These are phyloP conservation scores for Alternaria sp. DNA, from an alignment of 2,329 filamentous ascomycete species.

Conservation along the genomic window DNA sequence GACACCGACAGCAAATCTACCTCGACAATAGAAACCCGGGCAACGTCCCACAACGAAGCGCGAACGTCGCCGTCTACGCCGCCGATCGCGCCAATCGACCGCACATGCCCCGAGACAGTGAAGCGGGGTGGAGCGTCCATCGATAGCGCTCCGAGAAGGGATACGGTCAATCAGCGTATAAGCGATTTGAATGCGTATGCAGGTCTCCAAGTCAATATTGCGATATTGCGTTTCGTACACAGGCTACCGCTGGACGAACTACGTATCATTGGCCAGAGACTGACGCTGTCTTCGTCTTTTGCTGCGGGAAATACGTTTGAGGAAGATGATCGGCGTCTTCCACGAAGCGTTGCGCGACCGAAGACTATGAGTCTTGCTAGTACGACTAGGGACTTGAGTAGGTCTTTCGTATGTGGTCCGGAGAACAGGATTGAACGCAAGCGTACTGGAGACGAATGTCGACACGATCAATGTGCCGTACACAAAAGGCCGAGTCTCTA, in stretches of 20 bases:
- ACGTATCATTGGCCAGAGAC: not conserved
- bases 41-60: not conserved
- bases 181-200: not conserved
- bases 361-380: not conserved
- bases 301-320: not conserved
- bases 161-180: not conserved
- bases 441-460: not conserved
- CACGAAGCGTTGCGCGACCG: not conserved
- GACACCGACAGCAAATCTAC: not conserved
- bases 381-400: not conserved
- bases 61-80: not conserved
- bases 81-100: not conserved
- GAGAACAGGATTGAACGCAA: not conserved
- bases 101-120: not conserved
- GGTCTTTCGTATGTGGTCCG: conserved; percentile 1
- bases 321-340: not conserved
- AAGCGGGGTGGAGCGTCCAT: not conserved
- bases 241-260: conserved; percentile 6
- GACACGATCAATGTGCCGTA: not conserved
- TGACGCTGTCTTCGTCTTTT: not conserved
- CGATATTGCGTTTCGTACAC: conserved; percentile 4
- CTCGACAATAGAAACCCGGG: not conserved
- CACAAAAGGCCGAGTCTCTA: not conserved
- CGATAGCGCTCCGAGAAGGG: not conserved
- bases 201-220: conserved; percentile 8